Evolutionary conservation across 768 basidiomycete species (phyloP).

Genomic region (Amanita inopinata): DNA sequence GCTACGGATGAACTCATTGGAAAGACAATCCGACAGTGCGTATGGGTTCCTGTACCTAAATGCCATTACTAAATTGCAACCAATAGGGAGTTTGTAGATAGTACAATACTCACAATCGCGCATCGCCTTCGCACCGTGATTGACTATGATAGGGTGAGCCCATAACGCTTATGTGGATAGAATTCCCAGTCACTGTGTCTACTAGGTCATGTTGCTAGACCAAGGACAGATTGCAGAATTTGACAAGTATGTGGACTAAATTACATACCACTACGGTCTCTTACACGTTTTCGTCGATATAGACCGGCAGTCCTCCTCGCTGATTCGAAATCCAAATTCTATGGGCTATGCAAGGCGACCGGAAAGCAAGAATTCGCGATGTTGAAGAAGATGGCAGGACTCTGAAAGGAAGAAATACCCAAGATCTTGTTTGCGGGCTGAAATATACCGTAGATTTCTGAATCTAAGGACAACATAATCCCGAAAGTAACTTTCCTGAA

Average conservation of each 20-base stretch:
- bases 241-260: conserved; percentile 34
- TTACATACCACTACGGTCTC: not conserved
- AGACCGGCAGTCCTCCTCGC: conserved; percentile 48
- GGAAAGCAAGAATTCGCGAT: conserved; percentile 62
- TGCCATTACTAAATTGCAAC: conserved; percentile 13
- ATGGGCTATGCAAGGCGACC: conserved; percentile 62
- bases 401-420: too few species aligned
- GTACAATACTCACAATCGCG: conserved; percentile 80
- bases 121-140: conserved; percentile 74
- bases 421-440: too few species aligned
- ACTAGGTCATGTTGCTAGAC: conserved; percentile 63
- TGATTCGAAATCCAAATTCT: conserved; percentile 50
- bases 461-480: too few species aligned
- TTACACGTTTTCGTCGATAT: conserved; percentile 1
- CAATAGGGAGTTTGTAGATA: conserved; percentile 64
- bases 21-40: conserved; percentile 76
- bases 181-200: not conserved
- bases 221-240: conserved; percentile 74
- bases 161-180: not conserved
- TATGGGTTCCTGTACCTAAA: too few species aligned
- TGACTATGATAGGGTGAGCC: conserved; percentile 27
- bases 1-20: conserved; percentile 84
- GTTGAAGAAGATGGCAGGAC: conserved; percentile 57
- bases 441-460: too few species aligned
- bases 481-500: too few species aligned